Evolutionary conservation across 2,329 filamentous ascomycete genomes (phyloP).

Genomic region (Pseudogymnoascus sp.): DNA sequence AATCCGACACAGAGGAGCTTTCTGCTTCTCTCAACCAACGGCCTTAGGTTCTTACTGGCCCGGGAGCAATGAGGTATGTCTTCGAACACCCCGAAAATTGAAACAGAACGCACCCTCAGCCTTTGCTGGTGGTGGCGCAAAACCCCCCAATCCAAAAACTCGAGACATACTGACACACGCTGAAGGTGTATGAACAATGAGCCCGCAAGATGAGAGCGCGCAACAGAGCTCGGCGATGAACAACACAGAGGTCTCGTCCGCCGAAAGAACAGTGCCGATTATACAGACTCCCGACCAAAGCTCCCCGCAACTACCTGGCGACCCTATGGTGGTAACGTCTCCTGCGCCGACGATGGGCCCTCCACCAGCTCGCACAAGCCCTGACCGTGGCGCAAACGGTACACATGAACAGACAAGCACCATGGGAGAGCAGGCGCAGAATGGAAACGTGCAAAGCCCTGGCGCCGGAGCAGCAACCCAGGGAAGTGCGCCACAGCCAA

Average conservation of each 20-base stretch:
- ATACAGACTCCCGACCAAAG: constrained; percentile 48
- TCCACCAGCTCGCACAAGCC: constrained; percentile 25
- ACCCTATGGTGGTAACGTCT: constrained; percentile 54
- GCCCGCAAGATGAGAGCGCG: constrained; percentile 22
- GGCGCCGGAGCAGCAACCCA: constrained; percentile 44
- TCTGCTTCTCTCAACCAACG: constrained; percentile 11
- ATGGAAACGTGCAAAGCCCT: constrained; percentile 23
- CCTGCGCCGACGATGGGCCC: constrained; percentile 33
- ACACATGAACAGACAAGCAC: constrained; percentile 23
- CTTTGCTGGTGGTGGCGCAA: not conserved
- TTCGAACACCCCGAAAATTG: constrained; percentile 7
- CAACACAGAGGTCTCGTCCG: constrained; percentile 19
- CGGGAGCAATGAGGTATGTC: constrained; percentile 25
- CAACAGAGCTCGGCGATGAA: constrained; percentile 23
- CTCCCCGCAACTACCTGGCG: constrained; percentile 48
- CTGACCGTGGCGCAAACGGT: constrained; percentile 27
- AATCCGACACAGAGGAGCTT: constrained; percentile 21
- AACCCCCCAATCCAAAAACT: constrained; percentile 7
- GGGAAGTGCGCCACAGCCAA: constrained; percentile 80
- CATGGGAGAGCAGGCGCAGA: constrained; percentile 30
- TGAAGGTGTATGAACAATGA: constrained; percentile 26
- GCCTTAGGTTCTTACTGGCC: constrained; percentile 11
- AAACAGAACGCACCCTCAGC: not conserved
- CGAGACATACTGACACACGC: constrained; percentile 15
- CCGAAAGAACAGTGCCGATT: constrained; percentile 43